These are phyloP conservation scores for Aureobasidium sp. DNA, from an alignment of 2,329 filamentous ascomycete species.

Conservation along the genomic window DNA sequence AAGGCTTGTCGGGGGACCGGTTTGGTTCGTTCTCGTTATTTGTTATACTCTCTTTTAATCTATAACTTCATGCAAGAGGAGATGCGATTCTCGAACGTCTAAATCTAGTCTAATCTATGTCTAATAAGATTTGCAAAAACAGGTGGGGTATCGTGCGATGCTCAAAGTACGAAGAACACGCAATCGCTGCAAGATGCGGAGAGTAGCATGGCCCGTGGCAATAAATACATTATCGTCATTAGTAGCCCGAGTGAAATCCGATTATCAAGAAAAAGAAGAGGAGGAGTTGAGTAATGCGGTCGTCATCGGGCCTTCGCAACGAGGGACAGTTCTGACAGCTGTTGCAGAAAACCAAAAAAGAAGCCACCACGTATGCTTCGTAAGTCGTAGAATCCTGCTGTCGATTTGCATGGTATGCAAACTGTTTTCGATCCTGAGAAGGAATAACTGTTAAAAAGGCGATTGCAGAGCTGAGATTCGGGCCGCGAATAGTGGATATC, in stretches of 20 bases:
- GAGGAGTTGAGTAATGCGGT: neutral
- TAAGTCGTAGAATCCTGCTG: constrained; percentile 5
- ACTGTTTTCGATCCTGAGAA: neutral
- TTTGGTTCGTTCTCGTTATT: neutral
- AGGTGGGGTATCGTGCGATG: neutral
- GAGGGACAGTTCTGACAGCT: neutral
- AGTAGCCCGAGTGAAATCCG: neutral
- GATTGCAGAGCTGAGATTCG: neutral
- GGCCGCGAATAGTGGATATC: neutral
- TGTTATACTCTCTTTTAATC: neutral
- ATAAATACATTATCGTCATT: neutral
- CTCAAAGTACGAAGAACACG: neutral
- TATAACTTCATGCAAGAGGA: neutral
- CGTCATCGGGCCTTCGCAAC: neutral
- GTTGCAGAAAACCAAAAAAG: neutral
- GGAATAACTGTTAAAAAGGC: neutral
- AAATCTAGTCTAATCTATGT: neutral
- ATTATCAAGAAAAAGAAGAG: neutral
- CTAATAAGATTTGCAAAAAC: neutral
- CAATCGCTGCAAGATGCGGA: neutral
- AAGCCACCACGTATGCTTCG: neutral
- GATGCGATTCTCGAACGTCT: neutral
- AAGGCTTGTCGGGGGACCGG: neutral
- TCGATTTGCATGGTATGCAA: neutral
- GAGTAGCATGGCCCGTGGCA: neutral